Percentiles rank a stretch among this genome's conserved stretches.
These are phyloP conservation scores for Gilbertella persicaria DNA, from an alignment of 371 early-diverging fungal species.

Conservation along the genomic window DNA sequence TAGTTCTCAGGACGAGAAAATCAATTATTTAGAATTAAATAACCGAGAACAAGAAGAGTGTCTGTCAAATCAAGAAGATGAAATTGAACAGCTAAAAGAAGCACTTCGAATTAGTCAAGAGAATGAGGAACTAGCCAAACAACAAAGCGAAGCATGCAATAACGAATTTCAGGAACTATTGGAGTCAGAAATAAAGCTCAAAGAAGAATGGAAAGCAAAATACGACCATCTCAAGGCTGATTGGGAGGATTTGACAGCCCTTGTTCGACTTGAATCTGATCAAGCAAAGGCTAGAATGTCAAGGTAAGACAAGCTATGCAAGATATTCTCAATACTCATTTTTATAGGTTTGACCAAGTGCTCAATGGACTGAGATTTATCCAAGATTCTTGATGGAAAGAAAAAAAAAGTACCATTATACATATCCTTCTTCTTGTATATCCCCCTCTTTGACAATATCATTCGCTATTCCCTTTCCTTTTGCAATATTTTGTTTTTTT, in stretches of 20 bases:
- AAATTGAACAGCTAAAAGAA: constrained; percentile 13
- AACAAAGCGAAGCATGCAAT: neutral
- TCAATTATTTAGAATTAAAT: neutral
- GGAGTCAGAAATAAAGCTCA: constrained; percentile 5
- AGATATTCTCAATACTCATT: no score
- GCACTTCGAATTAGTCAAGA: constrained; percentile 5
- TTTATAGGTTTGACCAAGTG: constrained; percentile 25
- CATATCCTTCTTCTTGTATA: no score
- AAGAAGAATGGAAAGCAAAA: constrained; percentile 12
- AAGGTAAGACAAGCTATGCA: constrained; percentile 23
- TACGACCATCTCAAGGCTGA: constrained; percentile 28
- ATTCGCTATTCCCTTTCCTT: no score
- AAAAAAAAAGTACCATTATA: constrained; percentile 3
- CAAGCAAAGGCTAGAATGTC: constrained; percentile 27
- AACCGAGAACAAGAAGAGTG: neutral
- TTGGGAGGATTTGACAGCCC: constrained; percentile 23
- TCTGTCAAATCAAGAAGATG: neutral
- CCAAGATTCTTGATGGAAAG: neutral
- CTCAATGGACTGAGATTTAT: constrained; percentile 13
- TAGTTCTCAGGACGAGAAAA: constrained; percentile 1
- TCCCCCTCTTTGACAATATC: no score
- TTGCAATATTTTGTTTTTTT: no score
- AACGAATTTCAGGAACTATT: constrained; percentile 9
- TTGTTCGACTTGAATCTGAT: constrained; percentile 26
- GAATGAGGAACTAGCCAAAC: constrained; percentile 3